These are phyloP conservation scores for Globisporangium apiculatum DNA, from an alignment of 352 stramenopile species.

Conservation along the genomic window DNA sequence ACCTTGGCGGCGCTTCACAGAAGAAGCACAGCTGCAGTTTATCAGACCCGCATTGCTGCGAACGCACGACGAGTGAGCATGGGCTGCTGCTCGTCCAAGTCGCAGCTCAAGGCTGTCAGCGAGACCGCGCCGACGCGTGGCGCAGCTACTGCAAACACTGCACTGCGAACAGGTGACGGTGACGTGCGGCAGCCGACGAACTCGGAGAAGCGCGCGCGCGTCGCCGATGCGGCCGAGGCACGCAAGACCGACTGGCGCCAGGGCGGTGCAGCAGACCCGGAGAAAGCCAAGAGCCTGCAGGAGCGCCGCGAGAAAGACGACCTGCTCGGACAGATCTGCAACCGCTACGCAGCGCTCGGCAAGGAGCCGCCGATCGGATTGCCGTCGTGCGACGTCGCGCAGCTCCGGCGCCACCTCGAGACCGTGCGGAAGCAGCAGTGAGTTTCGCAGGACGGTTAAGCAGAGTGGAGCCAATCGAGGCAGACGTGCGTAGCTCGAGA, in stretches of 20 bases:
- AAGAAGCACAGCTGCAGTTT: neutral
- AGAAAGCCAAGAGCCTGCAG: constrained; percentile 56
- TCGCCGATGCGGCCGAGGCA: constrained; percentile 56
- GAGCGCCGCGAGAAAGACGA: constrained; percentile 80
- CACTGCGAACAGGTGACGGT: constrained; percentile 7
- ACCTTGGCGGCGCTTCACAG: neutral
- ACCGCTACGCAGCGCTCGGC: constrained; percentile 64
- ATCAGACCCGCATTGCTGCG: neutral
- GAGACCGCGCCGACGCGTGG: constrained; percentile 5
- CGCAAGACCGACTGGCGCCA: constrained; percentile 75
- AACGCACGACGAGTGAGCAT: constrained; percentile 18
- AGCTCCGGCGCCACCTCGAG: constrained; percentile 72
- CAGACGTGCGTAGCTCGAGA: too few species aligned
- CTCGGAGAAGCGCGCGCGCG: constrained; percentile 58
- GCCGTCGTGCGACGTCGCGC: constrained; percentile 66
- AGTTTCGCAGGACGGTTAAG: neutral
- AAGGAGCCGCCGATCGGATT: constrained; percentile 78
- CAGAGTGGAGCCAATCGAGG: too few species aligned
- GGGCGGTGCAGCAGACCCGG: constrained; percentile 45
- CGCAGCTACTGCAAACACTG: neutral
- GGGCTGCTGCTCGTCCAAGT: constrained; percentile 69
- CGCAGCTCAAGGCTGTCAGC: constrained; percentile 29
- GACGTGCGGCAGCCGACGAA: constrained; percentile 32
- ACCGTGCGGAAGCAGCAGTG: constrained; percentile 29
- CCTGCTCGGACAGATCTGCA: constrained; percentile 74